phyloP scores from a whole-genome alignment of 768 basidiomycete genomes.

The Auriculariales sp. region DNA sequence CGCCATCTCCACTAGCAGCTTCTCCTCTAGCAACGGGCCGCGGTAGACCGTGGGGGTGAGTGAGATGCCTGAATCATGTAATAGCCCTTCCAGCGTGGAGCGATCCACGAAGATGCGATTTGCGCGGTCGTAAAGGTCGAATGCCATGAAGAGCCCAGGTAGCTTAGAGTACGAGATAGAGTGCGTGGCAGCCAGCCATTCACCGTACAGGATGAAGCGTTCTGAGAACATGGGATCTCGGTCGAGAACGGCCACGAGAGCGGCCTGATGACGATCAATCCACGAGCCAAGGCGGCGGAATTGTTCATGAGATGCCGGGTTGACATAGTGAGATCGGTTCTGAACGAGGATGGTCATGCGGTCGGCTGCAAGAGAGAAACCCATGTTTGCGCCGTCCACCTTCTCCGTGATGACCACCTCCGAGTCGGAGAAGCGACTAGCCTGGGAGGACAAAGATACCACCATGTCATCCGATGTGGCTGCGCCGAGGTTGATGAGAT shows the following conservation, averaged over 20 bases:
- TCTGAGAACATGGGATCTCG: conserved; percentile 33
- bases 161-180: conserved; percentile 42
- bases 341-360: conserved; percentile 34
- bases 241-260: conserved; percentile 27
- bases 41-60: conserved; percentile 30
- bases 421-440: not conserved
- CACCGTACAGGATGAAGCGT: conserved; percentile 45
- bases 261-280: conserved; percentile 34
- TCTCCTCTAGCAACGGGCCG: conserved; percentile 25
- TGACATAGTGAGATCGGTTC: conserved; percentile 48
- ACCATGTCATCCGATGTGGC: conserved; percentile 41
- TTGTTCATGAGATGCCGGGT: conserved; percentile 40
- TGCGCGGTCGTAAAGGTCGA: conserved; percentile 42
- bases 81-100: conserved; percentile 17
- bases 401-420: conserved; percentile 45
- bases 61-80: conserved; percentile 25
- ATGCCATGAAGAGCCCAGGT: conserved; percentile 42
- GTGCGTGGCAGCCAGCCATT: conserved; percentile 50
- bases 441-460: not conserved
- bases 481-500: conserved; percentile 43
- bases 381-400: conserved; percentile 55
- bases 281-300: conserved; percentile 43
- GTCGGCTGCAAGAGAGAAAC: conserved; percentile 38
- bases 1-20: conserved; percentile 30
- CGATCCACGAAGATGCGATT: conserved; percentile 26